These are phyloP conservation scores for Ganoderma multipileum DNA, from an alignment of 1,284 basidiomycete species.

Conservation along the genomic window DNA sequence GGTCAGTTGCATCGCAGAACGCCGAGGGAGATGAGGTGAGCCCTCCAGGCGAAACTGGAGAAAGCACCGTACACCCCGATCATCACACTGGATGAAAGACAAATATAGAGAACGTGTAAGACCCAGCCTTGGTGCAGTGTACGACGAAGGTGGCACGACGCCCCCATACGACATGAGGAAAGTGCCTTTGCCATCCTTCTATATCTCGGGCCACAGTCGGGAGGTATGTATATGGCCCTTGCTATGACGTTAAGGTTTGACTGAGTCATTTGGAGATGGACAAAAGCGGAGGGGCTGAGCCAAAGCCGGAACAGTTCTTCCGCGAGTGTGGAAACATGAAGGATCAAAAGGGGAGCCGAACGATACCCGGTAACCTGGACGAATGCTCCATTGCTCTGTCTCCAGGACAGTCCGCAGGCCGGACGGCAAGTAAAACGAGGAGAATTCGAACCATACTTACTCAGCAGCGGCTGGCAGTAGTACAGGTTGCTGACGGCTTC, in stretches of 20 bases:
- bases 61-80: too few relatives aligned
- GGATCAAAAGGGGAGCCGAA: neutral
- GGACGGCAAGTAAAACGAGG: neutral
- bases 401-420: neutral
- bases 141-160: neutral
- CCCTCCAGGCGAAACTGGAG: too few relatives aligned
- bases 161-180: neutral
- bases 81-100: too few relatives aligned
- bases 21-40: too few relatives aligned
- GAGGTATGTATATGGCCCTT: neutral
- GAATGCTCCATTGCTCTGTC: neutral
- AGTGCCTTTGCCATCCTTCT: neutral
- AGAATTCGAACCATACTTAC: slow-evolving; percentile 43
- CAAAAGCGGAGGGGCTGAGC: neutral
- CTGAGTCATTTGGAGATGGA: neutral
- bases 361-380: neutral
- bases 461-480: slow-evolving; percentile 76
- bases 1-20: too few relatives aligned
- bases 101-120: too few relatives aligned
- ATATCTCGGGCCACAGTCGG: neutral
- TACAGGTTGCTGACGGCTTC: slow-evolving; percentile 70
- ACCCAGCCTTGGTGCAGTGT: too few relatives aligned
- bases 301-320: neutral
- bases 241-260: neutral
- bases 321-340: neutral